Conservation (phyloP, 768 basidiomycete genomes). For the Gautieria morchelliformis region DNA sequence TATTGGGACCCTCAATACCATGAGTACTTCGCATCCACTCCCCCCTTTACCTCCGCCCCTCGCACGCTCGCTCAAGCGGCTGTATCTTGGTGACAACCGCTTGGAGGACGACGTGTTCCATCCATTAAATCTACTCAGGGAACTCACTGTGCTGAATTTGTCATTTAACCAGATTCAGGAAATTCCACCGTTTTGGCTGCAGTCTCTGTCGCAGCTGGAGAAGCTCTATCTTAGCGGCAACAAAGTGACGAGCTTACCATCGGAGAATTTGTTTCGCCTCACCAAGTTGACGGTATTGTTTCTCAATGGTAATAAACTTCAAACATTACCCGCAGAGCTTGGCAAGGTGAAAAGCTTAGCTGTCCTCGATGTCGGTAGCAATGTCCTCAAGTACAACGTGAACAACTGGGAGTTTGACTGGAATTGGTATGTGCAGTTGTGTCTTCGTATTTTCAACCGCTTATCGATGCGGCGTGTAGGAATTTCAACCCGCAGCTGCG, state of each 20-base stretch:
- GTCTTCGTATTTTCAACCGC: not conserved
- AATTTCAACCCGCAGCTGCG: conserved; percentile 91
- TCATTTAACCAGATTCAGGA: conserved; percentile 94
- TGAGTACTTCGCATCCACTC: conserved; percentile 9
- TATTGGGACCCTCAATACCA: conserved; percentile 7
- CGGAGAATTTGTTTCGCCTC: conserved; percentile 75
- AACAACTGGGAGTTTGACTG: conserved; percentile 99
- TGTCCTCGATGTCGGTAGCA: conserved; percentile 88
- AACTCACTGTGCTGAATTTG: conserved; percentile 77
- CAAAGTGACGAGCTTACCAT: conserved; percentile 79
- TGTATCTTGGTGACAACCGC: conserved; percentile 87
- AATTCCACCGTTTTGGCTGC: conserved; percentile 69
- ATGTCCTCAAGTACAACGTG: conserved; percentile 91
- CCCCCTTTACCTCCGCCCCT: conserved; percentile 41
- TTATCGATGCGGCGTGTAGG: conserved; percentile 35
- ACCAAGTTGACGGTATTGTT: conserved; percentile 65
- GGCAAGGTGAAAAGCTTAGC: conserved; percentile 70
- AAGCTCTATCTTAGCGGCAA: conserved; percentile 95
- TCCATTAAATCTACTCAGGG: conserved; percentile 63
- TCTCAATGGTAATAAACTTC: conserved; percentile 88
- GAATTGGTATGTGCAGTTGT: conserved; percentile 69
- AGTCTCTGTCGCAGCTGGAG: conserved; percentile 55
- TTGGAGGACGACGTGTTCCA: conserved; percentile 73
- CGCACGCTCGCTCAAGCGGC: conserved; percentile 58
- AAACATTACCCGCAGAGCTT: conserved; percentile 86